These are phyloP conservation scores for Gyromitra esculenta DNA, from an alignment of 2,329 filamentous ascomycete species.

Conservation along the genomic window DNA sequence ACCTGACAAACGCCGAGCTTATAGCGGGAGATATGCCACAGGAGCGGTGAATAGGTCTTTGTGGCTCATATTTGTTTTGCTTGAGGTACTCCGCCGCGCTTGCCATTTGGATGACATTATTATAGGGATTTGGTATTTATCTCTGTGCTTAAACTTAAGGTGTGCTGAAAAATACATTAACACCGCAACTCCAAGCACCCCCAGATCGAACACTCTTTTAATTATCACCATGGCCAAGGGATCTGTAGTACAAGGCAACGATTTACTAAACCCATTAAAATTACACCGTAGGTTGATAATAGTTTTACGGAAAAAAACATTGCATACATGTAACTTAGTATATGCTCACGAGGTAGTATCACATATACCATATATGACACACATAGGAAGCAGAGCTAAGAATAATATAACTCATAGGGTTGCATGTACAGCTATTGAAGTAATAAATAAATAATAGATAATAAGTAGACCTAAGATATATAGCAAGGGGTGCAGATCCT, in stretches of 20 bases:
- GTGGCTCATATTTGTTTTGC: too few species aligned
- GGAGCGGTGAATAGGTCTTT: too few species aligned
- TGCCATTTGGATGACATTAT: too few species aligned
- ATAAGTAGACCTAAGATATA: too few species aligned
- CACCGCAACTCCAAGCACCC: background rate
- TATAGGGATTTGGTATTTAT: too few species aligned
- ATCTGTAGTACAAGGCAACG: background rate
- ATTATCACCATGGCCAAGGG: background rate
- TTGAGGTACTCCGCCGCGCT: too few species aligned
- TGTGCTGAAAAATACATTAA: background rate
- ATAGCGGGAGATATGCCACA: too few species aligned
- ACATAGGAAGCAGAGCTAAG: background rate
- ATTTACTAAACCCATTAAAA: background rate
- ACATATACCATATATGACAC: background rate
- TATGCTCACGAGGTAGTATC: background rate
- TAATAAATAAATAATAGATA: background rate
- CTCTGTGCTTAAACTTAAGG: too few species aligned
- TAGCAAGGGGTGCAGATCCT: background rate
- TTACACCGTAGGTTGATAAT: background rate
- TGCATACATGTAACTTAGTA: background rate
- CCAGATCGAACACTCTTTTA: background rate
- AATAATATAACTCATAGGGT: background rate
- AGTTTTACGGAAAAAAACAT: background rate
- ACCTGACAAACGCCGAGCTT: too few species aligned
- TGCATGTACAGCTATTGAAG: background rate